Percentiles rank a stretch among this genome's conserved stretches.
Evolutionary conservation across 805 yeast species (phyloP).

Genomic region (Candida ficus): DNA sequence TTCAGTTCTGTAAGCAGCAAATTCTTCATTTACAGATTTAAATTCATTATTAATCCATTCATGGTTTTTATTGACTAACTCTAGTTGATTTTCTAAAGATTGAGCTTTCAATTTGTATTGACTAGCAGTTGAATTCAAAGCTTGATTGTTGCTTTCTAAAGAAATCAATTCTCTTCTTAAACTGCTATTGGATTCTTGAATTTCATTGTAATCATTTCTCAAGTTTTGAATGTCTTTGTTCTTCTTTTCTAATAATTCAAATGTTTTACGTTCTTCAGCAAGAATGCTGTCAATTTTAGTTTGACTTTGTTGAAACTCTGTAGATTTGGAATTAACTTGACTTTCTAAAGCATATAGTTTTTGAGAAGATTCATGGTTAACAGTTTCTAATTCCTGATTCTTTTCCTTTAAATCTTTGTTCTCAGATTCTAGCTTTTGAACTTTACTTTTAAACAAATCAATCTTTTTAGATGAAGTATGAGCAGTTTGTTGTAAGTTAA

Average conservation of each 20-base stretch:
- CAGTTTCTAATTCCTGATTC: slow-evolving; percentile 17
- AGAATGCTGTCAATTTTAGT: slow-evolving; percentile 12
- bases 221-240: slow-evolving; percentile 31
- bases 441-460: slow-evolving; percentile 28
- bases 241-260: slow-evolving; percentile 32
- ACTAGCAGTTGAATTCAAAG: slow-evolving; percentile 24
- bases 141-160: slow-evolving; percentile 32
- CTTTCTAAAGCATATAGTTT: slow-evolving; percentile 15
- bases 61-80: slow-evolving; percentile 34
- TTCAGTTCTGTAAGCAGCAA: slow-evolving; percentile 24
- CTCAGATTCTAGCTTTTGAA: slow-evolving; percentile 20
- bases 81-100: slow-evolving; percentile 37
- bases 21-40: slow-evolving; percentile 27
- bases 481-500: slow-evolving; percentile 36
- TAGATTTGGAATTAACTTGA: slow-evolving; percentile 5
- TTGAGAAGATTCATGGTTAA: slow-evolving; percentile 20
- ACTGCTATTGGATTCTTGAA: slow-evolving; percentile 31
- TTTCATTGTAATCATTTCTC: slow-evolving; percentile 33
- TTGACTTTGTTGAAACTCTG: slow-evolving; percentile 7
- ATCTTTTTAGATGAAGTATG: slow-evolving; percentile 29
- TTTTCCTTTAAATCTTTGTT: slow-evolving; percentile 21
- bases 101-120: slow-evolving; percentile 31
- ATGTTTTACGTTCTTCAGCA: slow-evolving; percentile 27
- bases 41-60: slow-evolving; percentile 38
- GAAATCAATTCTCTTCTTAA: slow-evolving; percentile 38